Evolutionary conservation across 164 flowering plant species (phyloP), one percentile per base, ranked within the genome.

Genomic region (Chimonanthus salicifolius): DNA sequence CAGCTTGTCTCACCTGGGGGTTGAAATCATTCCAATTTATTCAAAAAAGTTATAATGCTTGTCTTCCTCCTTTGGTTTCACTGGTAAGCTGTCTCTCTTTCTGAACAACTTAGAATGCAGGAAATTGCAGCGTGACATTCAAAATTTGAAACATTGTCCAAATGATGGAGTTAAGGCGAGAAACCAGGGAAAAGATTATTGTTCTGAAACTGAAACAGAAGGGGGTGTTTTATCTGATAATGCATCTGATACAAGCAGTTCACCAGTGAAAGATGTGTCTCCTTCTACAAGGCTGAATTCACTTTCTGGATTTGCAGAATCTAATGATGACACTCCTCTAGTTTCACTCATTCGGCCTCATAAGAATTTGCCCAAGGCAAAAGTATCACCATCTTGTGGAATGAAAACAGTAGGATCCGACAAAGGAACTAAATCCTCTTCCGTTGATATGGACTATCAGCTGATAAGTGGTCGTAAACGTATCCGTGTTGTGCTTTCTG

Each of bases 161-260:
- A 48, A 20, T 69, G 66, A 58, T 54, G 84, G 80, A 75, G 71
- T 60, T 72, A 85, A 79, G 70, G 71, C 62, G 47, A 49, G 79
- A 47, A 76, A 78, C 67, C 15, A 62, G 71, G 67, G 54, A 20
- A 73, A 8, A 44, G 90, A 90, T 62, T 79, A 82, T 76, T 92
- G 98, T 81, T 84, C 97, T 79, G 99, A 96, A 78, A 89, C 95
- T 77, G 97, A 88, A 71, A 81, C 95, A 71, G 97, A 86, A 75
- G 88, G 82, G 33, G 80, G 82, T 69, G 65, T 69, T 70, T 33
- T 75, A n/a, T 81, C 90, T 72, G 79, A 80, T 74, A 63, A 68
- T 74, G 78, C 73, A 68, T 85, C 84, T 45, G 74, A 79, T 73
- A 76, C 65, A 62, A 64, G 77, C 75, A 71, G 70, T 77, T 87